Conservation (phyloP, 495 filamentous ascomycete genomes). For the Aspergillus homomorphus region DNA sequence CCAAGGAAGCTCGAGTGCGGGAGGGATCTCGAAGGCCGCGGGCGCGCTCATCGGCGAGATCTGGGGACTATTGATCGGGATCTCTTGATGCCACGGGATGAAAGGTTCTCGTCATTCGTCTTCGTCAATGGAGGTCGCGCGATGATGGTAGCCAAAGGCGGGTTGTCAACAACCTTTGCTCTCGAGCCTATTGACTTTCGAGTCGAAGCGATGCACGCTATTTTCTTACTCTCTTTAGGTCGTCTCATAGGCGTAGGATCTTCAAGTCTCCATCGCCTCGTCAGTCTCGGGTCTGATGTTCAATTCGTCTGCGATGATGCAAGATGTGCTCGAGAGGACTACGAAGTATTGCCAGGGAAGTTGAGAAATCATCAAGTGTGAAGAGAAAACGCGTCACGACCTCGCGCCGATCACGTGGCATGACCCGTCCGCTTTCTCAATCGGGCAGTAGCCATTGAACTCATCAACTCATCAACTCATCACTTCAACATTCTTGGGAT, state of each 20-base stretch:
- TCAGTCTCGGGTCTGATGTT: background rate
- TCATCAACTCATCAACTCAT: too few relatives aligned
- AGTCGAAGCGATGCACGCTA: conserved; percentile 12
- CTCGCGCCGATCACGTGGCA: too few relatives aligned
- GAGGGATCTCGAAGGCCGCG: background rate
- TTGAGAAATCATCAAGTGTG: too few relatives aligned
- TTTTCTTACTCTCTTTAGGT: conserved; percentile 6
- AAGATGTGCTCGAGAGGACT: background rate
- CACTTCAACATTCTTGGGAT: too few relatives aligned
- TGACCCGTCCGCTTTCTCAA: too few relatives aligned
- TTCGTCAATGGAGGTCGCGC: background rate
- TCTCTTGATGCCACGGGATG: conserved; percentile 7
- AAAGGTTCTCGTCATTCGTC: background rate
- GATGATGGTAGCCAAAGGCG: background rate
- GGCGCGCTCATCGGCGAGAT: background rate
- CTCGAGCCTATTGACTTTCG: conserved; percentile 5
- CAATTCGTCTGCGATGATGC: background rate
- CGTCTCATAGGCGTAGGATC: conserved; percentile 6
- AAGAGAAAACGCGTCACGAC: too few relatives aligned
- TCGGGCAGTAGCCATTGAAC: too few relatives aligned
- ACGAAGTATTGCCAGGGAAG: too few relatives aligned
- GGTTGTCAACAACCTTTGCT: conserved; percentile 9
- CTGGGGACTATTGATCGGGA: conserved; percentile 3
- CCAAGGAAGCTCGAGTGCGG: background rate
- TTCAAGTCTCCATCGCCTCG: conserved; percentile 3